A percentile compares a stretch with the other conserved stretches of the same genome.
These are phyloP conservation scores for Lipomyces anomalus DNA, from an alignment of 805 yeast species.

Conservation along the genomic window DNA sequence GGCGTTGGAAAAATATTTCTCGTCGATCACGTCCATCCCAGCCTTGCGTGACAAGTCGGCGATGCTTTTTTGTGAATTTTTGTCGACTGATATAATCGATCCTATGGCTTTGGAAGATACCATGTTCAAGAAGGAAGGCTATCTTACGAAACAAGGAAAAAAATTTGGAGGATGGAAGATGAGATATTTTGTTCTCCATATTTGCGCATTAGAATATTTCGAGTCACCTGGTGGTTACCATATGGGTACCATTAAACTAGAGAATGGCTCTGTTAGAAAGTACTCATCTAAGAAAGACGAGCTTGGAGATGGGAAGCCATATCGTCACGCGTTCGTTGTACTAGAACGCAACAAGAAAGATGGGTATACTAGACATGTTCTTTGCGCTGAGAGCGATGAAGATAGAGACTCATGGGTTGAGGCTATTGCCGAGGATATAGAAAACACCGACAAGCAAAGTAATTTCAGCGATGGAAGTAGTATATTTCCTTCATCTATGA, in stretches of 20 bases:
- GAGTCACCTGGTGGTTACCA: conserved; percentile 53
- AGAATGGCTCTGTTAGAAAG: conserved; percentile 50
- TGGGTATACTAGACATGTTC: conserved; percentile 41
- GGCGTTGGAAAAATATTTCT: conserved; percentile 54
- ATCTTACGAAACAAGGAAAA: conserved; percentile 56
- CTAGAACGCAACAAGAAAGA: conserved; percentile 40
- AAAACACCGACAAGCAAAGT: too few species aligned
- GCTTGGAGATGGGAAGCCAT: conserved; percentile 32
- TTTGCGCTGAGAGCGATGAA: conserved; percentile 72
- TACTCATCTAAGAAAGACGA: conserved; percentile 27
- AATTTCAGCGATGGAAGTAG: too few species aligned
- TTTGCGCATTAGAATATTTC: conserved; percentile 49
- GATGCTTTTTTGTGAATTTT: conserved; percentile 52
- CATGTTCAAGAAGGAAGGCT: conserved; percentile 59
- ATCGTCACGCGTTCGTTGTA: conserved; percentile 55
- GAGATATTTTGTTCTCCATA: conserved; percentile 62
- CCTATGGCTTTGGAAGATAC: conserved; percentile 38
- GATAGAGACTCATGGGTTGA: conserved; percentile 74
- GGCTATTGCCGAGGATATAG: conserved; percentile 29
- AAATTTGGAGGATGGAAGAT: conserved; percentile 67
- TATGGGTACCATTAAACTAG: conserved; percentile 47
- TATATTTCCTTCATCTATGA: too few species aligned
- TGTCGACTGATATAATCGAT: conserved; percentile 62
- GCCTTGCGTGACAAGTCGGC: conserved; percentile 49
- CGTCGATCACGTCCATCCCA: conserved; percentile 51